A percentile compares a stretch with the other conserved stretches of the same genome.
phyloP scores from a whole-genome alignment of 257 asterid genomes.

The Phtheirospermum japonicum region DNA sequence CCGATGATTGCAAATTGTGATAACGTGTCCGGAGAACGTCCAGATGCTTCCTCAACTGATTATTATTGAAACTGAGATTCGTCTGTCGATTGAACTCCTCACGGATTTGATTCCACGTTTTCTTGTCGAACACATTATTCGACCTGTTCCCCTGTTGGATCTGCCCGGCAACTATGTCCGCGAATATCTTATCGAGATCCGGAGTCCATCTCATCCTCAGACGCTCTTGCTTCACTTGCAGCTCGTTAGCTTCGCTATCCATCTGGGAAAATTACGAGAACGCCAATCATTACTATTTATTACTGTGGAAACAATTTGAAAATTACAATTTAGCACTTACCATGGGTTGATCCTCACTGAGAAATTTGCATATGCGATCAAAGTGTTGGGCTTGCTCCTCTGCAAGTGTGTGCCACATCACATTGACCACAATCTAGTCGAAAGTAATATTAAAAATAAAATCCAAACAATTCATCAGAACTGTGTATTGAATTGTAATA shows the following conservation, averaged over 20 bases:
- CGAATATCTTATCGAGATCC: constrained; percentile 72
- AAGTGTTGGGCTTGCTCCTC: constrained; percentile 56
- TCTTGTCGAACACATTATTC: constrained; percentile 86
- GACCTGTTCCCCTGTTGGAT: constrained; percentile 75
- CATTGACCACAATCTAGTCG: constrained; percentile 32
- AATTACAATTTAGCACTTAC: constrained; percentile 19
- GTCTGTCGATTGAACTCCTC: constrained; percentile 73
- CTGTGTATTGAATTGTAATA: too few relatives aligned
- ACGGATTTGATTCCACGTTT: constrained; percentile 84
- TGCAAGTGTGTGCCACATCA: constrained; percentile 61
- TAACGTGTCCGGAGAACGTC: constrained; percentile 88
- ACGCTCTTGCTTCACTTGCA: constrained; percentile 80
- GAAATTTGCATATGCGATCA: constrained; percentile 41
- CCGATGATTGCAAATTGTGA: constrained; percentile 52
- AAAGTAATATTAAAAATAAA: too few relatives aligned
- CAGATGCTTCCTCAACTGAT: constrained; percentile 88
- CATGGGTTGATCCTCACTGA: constrained; percentile 42
- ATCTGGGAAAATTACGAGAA: constrained; percentile 45
- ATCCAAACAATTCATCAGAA: too few relatives aligned
- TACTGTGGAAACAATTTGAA: neutral
- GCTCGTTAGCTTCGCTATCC: constrained; percentile 66
- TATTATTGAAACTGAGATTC: constrained; percentile 73
- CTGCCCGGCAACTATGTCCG: constrained; percentile 83
- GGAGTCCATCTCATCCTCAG: constrained; percentile 92
- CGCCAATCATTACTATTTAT: neutral